Conservation (phyloP, 23 red algal species). For the Gracilaria domingensis region DNA sequence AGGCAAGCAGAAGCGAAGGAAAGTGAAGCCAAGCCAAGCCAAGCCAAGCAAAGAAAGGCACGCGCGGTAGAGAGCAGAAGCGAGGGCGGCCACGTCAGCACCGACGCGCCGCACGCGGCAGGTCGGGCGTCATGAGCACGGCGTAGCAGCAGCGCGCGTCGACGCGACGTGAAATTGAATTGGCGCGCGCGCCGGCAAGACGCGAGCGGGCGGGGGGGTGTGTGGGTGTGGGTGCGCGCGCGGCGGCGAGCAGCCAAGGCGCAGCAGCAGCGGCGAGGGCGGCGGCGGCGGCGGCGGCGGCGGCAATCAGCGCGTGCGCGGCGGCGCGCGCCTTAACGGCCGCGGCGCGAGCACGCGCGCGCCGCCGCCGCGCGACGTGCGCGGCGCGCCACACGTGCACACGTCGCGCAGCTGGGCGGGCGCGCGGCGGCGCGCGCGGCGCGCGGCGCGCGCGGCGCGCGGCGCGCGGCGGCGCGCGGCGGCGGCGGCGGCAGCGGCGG, state of each 20-base stretch:
- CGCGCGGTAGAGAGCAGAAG: not conserved
- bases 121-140: slow-evolving; percentile 10
- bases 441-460: no score
- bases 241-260: not conserved
- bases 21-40: not conserved
- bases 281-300: not conserved
- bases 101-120: slow-evolving; percentile 4
- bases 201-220: no score
- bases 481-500: not conserved
- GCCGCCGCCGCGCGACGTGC: not conserved
- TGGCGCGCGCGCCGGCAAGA: not conserved
- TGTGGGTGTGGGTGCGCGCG: no score
- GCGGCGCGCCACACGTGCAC: no score
- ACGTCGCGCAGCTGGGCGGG: no score
- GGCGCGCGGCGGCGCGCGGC: not conserved
- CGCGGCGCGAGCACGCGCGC: not conserved
- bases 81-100: slow-evolving; percentile 2
- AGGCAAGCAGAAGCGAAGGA: not conserved
- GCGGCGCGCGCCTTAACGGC: not conserved
- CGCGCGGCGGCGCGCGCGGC: no score
- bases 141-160: not conserved
- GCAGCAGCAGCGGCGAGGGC: not conserved
- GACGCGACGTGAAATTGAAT: not conserved
- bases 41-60: not conserved
- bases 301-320: not conserved